Conservation (phyloP, 2,329 filamentous ascomycete genomes). For the Coniella vitis region DNA sequence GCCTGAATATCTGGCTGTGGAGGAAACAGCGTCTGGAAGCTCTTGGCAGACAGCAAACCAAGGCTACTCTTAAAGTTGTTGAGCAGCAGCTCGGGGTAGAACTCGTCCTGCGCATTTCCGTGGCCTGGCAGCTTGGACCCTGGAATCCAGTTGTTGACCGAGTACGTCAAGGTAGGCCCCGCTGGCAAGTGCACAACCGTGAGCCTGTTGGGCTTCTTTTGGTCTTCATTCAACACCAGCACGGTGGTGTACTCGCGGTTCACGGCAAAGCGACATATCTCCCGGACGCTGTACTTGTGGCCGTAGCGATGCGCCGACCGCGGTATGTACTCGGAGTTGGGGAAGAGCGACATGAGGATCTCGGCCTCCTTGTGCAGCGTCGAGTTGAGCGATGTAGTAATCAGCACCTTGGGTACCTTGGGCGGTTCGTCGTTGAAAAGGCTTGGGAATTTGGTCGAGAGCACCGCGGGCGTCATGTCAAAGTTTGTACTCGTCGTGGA, state of each 20-base stretch:
- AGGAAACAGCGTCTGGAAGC: conserved; percentile 77
- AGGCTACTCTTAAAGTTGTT: conserved; percentile 95
- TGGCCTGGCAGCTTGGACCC: conserved; percentile 84
- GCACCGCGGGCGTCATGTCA: conserved; percentile 53
- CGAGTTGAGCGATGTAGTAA: conserved; percentile 86
- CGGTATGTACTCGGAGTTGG: conserved; percentile 79
- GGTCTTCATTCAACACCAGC: conserved; percentile 80
- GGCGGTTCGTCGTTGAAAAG: conserved; percentile 55
- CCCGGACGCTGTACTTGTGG: conserved; percentile 85
- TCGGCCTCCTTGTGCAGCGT: conserved; percentile 79
- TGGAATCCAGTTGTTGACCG: conserved; percentile 83
- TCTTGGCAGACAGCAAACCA: conserved; percentile 76
- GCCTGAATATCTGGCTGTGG: conserved; percentile 76
- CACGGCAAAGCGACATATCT: conserved; percentile 79
- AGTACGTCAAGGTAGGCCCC: conserved; percentile 91
- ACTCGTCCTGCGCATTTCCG: conserved; percentile 70
- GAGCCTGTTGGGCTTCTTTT: conserved; percentile 69
- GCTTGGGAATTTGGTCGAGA: conserved; percentile 54
- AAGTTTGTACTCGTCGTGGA: conserved; percentile 59
- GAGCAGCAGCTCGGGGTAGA: conserved; percentile 82
- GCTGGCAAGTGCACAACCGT: conserved; percentile 39
- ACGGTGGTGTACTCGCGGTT: conserved; percentile 80
- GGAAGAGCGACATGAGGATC: conserved; percentile 74
- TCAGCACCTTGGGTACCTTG: conserved; percentile 71
- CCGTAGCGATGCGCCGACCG: conserved; percentile 76